These are phyloP conservation scores for Circinella umbellata DNA, from an alignment of 371 early-diverging fungal species.

Conservation along the genomic window DNA sequence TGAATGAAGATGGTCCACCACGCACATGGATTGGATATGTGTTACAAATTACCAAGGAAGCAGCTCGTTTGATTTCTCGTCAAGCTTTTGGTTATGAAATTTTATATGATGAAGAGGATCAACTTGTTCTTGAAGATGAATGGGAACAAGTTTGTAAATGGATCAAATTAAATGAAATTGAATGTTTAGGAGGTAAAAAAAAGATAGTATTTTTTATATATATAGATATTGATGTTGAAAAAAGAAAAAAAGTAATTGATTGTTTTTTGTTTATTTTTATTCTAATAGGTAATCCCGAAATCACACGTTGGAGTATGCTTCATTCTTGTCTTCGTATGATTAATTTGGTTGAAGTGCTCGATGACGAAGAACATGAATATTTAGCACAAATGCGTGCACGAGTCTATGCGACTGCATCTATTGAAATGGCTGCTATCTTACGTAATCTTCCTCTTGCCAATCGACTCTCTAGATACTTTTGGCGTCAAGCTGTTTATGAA, in stretches of 20 bases:
- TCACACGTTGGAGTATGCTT: constrained; percentile 33
- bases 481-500: constrained; percentile 30
- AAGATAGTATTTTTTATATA: too few relatives aligned
- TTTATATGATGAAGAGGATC: constrained; percentile 25
- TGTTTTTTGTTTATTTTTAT: background rate
- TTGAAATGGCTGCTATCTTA: constrained; percentile 31
- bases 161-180: constrained; percentile 48
- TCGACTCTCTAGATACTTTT: constrained; percentile 29
- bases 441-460: constrained; percentile 24
- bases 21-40: background rate
- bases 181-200: constrained; percentile 37
- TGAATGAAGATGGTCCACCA: constrained; percentile 26
- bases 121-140: constrained; percentile 31
- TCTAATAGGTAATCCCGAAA: constrained; percentile 19
- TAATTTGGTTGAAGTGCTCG: constrained; percentile 41
- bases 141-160: constrained; percentile 42
- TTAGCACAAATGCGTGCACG: constrained; percentile 30
- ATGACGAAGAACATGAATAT: constrained; percentile 30
- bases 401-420: constrained; percentile 49
- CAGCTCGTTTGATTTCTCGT: constrained; percentile 31
- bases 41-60: constrained; percentile 27
- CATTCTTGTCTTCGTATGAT: constrained; percentile 44
- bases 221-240: too few relatives aligned
- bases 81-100: constrained; percentile 45
- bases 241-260: background rate